Base-by-base conservation (phyloP, 306 rosid genomes). In the Lupinus albus region DNA sequence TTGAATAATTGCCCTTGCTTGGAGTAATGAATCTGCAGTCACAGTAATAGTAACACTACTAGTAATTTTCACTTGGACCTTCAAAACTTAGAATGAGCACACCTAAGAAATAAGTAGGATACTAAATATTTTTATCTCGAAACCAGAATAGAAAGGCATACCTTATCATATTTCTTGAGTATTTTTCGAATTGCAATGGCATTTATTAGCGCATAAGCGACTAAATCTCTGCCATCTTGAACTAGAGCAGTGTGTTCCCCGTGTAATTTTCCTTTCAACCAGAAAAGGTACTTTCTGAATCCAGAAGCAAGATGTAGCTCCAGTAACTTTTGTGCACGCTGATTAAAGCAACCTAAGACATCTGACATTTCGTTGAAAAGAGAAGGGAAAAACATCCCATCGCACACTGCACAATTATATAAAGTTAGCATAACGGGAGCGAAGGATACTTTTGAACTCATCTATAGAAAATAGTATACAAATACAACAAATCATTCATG, bases 121-220 rank as follows among this genome's bases (percentile, higher is more conserved):
- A 20, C 46, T 46, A 59, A 59, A 30, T n/a, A 49, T 30, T 6
- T 52, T 49, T 53, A 25, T 25, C 30, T 25, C 30, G 30, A 8
- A 47, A 56, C 14, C 14, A 28, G 20, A 64, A 64, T 5, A 14
- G 8, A 30, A 14, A 71, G 41, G 4, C 64, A 11, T 57, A 92
- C 98, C 95, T 93, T 89, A 38, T 92, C 98, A 64, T 93, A 93
- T 66, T 93, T 93, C 83, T 93, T 93, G 0, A 93, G 81, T 56
- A 93, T 88, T 67, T 93, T 93, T 42, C 91, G 84, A 48, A 89
- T 72, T 2, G 98, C 98, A 69, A 78, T 56, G 55, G 96, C 88
- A 6, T 93, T 93, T 61, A 93, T 86, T 41, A 89, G 73, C 6
- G 98, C 98, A 67, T 93, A 93, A 38, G 78, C 79, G 52, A 88